phyloP scores from a whole-genome alignment of 192 early-diverging fungal species.

The Coemansia sp. region DNA sequence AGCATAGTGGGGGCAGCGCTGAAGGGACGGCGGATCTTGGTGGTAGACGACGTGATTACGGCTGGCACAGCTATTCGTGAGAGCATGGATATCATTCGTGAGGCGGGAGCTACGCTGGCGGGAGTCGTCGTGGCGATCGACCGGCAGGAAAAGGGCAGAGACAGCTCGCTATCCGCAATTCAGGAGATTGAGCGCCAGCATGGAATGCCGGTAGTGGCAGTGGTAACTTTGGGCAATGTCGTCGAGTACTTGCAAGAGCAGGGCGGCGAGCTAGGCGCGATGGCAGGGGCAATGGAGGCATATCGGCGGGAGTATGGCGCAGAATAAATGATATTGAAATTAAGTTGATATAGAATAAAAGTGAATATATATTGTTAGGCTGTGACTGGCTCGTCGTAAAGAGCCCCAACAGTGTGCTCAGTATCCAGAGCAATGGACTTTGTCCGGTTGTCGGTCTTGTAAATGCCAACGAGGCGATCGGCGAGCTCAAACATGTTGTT shows the following conservation, averaged over 20 bases:
- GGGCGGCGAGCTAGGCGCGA: slow-evolving; percentile 36
- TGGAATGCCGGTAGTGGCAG: slow-evolving; percentile 76
- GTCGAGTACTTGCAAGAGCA: slow-evolving; percentile 81
- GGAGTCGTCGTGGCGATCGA: slow-evolving; percentile 94
- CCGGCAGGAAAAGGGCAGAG: slow-evolving; percentile 78
- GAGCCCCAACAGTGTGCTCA: slow-evolving; percentile 26
- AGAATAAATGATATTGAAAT: slow-evolving; percentile 10
- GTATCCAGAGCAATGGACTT: slow-evolving; percentile 63
- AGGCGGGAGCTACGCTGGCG: slow-evolving; percentile 66
- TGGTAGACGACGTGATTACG: slow-evolving; percentile 98
- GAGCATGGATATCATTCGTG: slow-evolving; percentile 75
- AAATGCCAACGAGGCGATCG: slow-evolving; percentile 96
- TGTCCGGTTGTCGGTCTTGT: slow-evolving; percentile 92
- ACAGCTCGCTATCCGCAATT: slow-evolving; percentile 77
- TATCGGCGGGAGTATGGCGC: slow-evolving; percentile 87
- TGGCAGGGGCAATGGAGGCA: slow-evolving; percentile 68
- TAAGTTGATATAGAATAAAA: not conserved
- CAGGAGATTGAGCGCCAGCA: slow-evolving; percentile 87
- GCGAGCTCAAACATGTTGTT: slow-evolving; percentile 99
- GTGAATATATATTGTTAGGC: not conserved
- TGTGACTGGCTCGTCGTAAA: slow-evolving; percentile 5
- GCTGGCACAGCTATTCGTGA: slow-evolving; percentile 99
- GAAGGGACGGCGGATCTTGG: slow-evolving; percentile 65
- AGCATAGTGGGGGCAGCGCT: slow-evolving; percentile 88
- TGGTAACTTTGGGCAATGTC: slow-evolving; percentile 84